Percentiles rank a stretch among this genome's conserved stretches.
These are phyloP conservation scores for Debaryomycetaceae sp. DNA, from an alignment of 1,139 yeast species.

Conservation along the genomic window DNA sequence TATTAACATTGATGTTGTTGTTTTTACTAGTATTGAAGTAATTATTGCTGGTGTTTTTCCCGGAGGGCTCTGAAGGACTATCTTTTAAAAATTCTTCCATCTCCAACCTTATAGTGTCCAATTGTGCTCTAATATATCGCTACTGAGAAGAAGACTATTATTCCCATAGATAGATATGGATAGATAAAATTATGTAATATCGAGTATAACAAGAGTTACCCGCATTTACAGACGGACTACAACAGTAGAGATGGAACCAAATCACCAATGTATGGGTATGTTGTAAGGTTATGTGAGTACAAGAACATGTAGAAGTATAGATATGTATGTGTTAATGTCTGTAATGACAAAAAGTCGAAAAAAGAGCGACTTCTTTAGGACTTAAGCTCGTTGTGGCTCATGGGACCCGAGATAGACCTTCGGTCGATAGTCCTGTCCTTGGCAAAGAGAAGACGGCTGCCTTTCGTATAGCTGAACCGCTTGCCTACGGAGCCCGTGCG, in stretches of 20 bases:
- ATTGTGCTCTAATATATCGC: too few species aligned
- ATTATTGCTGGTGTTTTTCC: slow-evolving; percentile 3
- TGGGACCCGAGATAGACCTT: not conserved
- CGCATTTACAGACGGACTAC: not conserved
- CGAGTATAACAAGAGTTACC: not conserved
- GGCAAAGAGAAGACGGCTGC: not conserved
- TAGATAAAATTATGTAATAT: too few species aligned
- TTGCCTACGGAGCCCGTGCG: not conserved
- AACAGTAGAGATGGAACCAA: not conserved
- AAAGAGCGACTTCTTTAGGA: not conserved
- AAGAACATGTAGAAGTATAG: not conserved
- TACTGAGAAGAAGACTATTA: too few species aligned
- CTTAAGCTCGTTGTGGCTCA: not conserved
- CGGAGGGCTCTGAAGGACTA: slow-evolving; percentile 29
- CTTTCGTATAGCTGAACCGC: not conserved
- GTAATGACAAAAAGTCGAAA: not conserved
- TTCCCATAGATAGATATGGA: too few species aligned
- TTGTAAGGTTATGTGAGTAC: not conserved
- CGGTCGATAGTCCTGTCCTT: not conserved
- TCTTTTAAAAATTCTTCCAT: slow-evolving; percentile 41
- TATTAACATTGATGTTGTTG: slow-evolving; percentile 6
- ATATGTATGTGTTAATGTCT: not conserved
- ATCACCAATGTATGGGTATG: too few species aligned
- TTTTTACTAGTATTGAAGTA: slow-evolving; percentile 5
- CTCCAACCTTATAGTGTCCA: not conserved